phyloP scores from a whole-genome alignment of 768 basidiomycete genomes.

The Peribolospora baueri region DNA sequence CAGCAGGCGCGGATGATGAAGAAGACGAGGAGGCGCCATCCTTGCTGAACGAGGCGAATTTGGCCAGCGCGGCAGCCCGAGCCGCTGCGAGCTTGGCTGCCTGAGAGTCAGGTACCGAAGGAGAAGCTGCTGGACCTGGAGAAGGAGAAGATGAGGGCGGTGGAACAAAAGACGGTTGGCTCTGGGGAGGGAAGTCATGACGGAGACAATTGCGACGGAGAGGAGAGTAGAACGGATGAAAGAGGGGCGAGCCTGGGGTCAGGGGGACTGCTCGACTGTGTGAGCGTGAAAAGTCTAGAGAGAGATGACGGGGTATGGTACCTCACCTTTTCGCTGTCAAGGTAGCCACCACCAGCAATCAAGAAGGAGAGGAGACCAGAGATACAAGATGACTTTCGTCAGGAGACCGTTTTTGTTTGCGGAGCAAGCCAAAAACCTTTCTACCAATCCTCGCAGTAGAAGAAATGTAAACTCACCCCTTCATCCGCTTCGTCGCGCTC shows the following conservation, averaged over 20 bases:
- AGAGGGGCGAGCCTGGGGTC: neutral
- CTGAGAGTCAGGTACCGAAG: conserved; percentile 51
- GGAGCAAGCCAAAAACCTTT: neutral
- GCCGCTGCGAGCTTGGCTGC: conserved; percentile 53
- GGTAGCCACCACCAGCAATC: conserved; percentile 1
- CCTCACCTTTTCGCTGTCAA: too few relatives aligned
- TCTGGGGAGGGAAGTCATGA: neutral
- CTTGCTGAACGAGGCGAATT: conserved; percentile 17
- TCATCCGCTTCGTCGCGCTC: conserved; percentile 4
- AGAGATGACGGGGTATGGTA: too few relatives aligned
- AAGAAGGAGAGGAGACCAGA: neutral
- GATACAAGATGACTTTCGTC: neutral
- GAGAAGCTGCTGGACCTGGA: conserved; percentile 14
- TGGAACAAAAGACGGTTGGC: conserved; percentile 3
- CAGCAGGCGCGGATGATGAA: conserved; percentile 16
- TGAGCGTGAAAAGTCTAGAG: too few relatives aligned
- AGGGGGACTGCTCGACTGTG: too few relatives aligned
- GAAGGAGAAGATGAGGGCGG: neutral
- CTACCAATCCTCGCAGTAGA: neutral
- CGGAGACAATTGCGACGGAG: neutral
- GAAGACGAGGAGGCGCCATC: conserved; percentile 20
- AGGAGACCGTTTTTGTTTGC: neutral
- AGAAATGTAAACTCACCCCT: conserved; percentile 3
- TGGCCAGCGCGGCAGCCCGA: conserved; percentile 23
- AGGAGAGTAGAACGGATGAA: neutral